Evolutionary conservation across 1,284 basidiomycete species (phyloP).

Genomic region (Neonothopanus nambi): DNA sequence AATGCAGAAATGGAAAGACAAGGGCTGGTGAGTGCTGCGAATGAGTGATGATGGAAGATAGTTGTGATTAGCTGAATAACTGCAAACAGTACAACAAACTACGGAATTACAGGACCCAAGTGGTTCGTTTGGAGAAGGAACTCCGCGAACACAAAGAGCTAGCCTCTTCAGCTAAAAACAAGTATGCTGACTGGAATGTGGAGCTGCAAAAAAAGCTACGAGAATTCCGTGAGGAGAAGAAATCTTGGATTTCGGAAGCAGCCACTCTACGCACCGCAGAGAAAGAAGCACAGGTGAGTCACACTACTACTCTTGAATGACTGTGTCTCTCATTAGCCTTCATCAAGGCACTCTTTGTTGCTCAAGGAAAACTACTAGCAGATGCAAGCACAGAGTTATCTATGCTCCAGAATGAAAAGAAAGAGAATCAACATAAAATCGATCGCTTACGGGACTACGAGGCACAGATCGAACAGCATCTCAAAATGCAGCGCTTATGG

Average conservation of each 20-base stretch:
- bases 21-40: conserved; percentile 62
- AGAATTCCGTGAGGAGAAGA: conserved; percentile 68
- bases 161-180: conserved; percentile 60
- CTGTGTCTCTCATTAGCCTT: neutral
- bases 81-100: conserved; percentile 68
- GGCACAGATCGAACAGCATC: conserved; percentile 68
- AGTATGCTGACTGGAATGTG: conserved; percentile 72
- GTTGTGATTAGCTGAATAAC: conserved; percentile 3
- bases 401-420: conserved; percentile 61
- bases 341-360: conserved; percentile 60
- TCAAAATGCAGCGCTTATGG: conserved; percentile 72
- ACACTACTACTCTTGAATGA: neutral
- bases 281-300: conserved; percentile 59
- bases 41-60: neutral
- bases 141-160: conserved; percentile 65
- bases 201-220: conserved; percentile 68
- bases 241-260: conserved; percentile 62
- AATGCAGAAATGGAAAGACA: conserved; percentile 79
- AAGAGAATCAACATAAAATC: conserved; percentile 73
- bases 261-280: conserved; percentile 62
- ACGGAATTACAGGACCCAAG: conserved; percentile 68
- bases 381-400: conserved; percentile 62
- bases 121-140: conserved; percentile 60
- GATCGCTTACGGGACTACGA: conserved; percentile 74
- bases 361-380: conserved; percentile 65